Evolutionary conservation across 768 basidiomycete species (phyloP), one percentile per base, ranked within the genome.

Genomic region (Chalciporus sphaerocephalus): DNA sequence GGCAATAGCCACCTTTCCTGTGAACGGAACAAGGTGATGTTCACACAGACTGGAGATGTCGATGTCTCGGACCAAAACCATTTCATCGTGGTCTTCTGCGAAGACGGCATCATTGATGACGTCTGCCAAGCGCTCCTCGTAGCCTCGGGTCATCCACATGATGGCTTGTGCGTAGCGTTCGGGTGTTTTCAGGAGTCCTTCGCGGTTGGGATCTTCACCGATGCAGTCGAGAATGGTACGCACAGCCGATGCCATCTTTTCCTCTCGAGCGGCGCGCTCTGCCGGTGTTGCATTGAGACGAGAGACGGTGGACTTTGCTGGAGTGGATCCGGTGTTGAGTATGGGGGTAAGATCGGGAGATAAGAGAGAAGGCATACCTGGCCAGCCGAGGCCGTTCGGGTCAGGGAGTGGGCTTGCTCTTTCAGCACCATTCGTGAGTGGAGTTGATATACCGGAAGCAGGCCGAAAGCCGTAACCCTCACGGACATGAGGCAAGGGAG

Each of bases 61-160:
- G 58, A 99, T 98, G 64, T 99, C 94, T 48, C 89, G 82, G 45
- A 99, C 95, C 48, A 99, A 81, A 33, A 99, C 96, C 92, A 99
- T 95, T 68, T 99, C 96, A 59, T 98, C 96, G 72, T 99, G 96
- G 68, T 99, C 92, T 67, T 99, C 96, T 35, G 92, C 86, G 63
- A 99, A 99, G 30, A 99, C 82, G 47, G 96, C 96, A 74, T 95
- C 91, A 69, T 97, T 97, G 53, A 98, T 96, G 58, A 98, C 94
- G 65, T 99, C 96, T 92, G 85, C 81, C 54, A 99, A 70, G 53
- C 91, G 81, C 64, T 98, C 94, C 65, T 98, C 96, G 68, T 99
- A 99, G 9, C 96, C 96, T 62, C 87, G 83, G 25, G 96, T 98
- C 94, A 98, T 96, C 92, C 92, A 98, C 76, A 99, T 80, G 43